These are phyloP conservation scores for Saccharomyces hybrid DNA, from an alignment of 1,139 yeast species.

Conservation along the genomic window DNA sequence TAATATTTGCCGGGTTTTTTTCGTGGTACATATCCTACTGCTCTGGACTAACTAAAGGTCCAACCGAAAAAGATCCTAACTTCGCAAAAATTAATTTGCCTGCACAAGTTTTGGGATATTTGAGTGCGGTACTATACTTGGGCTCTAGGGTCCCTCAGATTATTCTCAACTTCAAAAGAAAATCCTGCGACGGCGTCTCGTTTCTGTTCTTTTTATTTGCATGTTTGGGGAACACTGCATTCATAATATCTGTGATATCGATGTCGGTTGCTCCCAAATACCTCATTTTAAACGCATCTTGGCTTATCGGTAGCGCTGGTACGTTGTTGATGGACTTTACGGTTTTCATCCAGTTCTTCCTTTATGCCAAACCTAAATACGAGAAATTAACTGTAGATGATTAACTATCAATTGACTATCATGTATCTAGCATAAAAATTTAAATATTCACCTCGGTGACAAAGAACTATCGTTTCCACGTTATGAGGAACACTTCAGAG, in stretches of 20 bases:
- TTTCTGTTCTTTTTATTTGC: conserved; percentile 90
- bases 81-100: conserved; percentile 53
- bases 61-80: conserved; percentile 23
- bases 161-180: conserved; percentile 68
- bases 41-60: conserved; percentile 19
- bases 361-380: conserved; percentile 39
- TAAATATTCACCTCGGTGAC: no score
- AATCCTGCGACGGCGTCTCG: conserved; percentile 88
- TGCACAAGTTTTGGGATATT: conserved; percentile 88
- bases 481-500: not conserved
- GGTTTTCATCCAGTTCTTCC: conserved; percentile 80
- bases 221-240: conserved; percentile 83
- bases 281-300: conserved; percentile 72
- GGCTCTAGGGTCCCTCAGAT: conserved; percentile 92
- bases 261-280: conserved; percentile 67
- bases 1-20: conserved; percentile 67
- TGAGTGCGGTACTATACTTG: conserved; percentile 76
- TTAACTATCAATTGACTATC: not conserved
- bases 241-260: conserved; percentile 74
- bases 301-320: conserved; percentile 91
- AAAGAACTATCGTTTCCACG: no score
- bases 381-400: not conserved
- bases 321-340: conserved; percentile 77
- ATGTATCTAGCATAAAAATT: no score
- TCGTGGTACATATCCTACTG: conserved; percentile 75